phyloP scores from a whole-genome alignment of 139 green algal species.

The Coelastrella sp. region DNA sequence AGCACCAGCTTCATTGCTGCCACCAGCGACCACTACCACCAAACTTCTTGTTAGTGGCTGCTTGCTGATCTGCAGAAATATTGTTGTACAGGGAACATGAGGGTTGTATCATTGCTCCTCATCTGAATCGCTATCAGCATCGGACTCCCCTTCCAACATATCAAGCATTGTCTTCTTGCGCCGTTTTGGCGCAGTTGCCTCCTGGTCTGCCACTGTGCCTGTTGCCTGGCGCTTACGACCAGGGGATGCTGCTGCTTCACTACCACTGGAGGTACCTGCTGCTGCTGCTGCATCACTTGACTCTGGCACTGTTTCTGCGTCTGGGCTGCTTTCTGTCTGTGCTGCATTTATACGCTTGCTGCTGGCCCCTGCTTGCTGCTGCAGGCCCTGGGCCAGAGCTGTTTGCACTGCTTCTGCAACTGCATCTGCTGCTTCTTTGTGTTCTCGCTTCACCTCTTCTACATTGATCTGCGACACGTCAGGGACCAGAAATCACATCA shows the following conservation, averaged over 20 bases:
- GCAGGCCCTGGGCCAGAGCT: constrained; percentile 47
- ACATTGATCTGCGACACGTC: constrained; percentile 63
- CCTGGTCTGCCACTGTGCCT: neutral
- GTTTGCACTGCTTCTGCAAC: constrained; percentile 59
- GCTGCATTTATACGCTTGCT: constrained; percentile 45
- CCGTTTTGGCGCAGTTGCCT: neutral
- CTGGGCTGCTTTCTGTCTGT: neutral
- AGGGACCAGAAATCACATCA: neutral
- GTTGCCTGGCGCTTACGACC: constrained; percentile 7
- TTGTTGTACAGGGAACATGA: too few species aligned
- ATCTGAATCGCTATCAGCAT: too few species aligned
- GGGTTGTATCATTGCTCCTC: too few species aligned
- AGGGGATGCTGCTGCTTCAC: neutral
- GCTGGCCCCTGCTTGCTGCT: constrained; percentile 58
- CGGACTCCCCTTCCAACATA: constrained; percentile 46
- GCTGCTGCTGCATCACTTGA: neutral
- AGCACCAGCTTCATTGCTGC: too few species aligned
- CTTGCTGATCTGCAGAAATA: too few species aligned
- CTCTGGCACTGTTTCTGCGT: neutral
- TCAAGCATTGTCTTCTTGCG: constrained; percentile 56
- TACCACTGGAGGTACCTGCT: neutral
- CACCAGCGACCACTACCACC: too few species aligned
- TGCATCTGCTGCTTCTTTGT: constrained; percentile 47
- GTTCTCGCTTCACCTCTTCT: constrained; percentile 55
- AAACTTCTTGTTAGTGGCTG: too few species aligned